Evolutionary conservation across 495 filamentous ascomycete genomes (phyloP).

Genomic region (Staphylotrichum tortipilum): DNA sequence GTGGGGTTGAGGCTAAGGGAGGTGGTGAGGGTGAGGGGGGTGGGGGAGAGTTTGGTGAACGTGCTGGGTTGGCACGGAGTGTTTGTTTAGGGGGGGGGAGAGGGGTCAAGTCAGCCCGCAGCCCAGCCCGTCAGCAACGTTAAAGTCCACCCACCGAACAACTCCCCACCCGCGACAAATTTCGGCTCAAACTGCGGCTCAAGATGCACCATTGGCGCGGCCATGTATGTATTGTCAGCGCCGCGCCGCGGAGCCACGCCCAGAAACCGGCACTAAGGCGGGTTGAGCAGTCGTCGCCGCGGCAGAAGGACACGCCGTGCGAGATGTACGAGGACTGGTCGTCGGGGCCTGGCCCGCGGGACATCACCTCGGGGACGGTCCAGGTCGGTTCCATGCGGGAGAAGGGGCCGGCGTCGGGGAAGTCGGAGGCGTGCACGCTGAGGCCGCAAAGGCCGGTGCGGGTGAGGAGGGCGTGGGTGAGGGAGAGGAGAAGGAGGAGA

Average conservation of each 20-base stretch:
- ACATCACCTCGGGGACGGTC: neutral
- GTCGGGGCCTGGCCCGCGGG: neutral
- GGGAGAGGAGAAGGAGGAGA: neutral
- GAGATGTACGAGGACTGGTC: neutral
- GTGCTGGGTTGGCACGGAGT: no score
- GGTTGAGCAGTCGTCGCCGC: conserved; percentile 1
- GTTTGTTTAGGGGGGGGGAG: no score
- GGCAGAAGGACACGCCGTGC: neutral
- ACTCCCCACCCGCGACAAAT: no score
- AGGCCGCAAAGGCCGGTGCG: neutral
- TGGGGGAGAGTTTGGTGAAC: no score
- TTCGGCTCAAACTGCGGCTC: neutral
- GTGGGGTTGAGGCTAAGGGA: neutral
- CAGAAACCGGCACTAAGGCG: neutral
- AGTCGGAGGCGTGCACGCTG: neutral
- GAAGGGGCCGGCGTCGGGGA: neutral
- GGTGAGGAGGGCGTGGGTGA: neutral
- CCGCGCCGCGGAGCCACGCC: neutral
- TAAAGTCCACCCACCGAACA: no score
- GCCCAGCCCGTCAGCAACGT: no score
- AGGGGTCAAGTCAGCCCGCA: no score
- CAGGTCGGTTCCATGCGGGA: neutral
- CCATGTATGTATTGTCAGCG: neutral
- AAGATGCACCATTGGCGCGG: neutral
- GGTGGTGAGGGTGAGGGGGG: no score